A percentile compares a stretch with the other conserved stretches of the same genome.
These are phyloP conservation scores for Oryza meyeriana DNA, from an alignment of 176 grass and related monocot species.

Conservation along the genomic window DNA sequence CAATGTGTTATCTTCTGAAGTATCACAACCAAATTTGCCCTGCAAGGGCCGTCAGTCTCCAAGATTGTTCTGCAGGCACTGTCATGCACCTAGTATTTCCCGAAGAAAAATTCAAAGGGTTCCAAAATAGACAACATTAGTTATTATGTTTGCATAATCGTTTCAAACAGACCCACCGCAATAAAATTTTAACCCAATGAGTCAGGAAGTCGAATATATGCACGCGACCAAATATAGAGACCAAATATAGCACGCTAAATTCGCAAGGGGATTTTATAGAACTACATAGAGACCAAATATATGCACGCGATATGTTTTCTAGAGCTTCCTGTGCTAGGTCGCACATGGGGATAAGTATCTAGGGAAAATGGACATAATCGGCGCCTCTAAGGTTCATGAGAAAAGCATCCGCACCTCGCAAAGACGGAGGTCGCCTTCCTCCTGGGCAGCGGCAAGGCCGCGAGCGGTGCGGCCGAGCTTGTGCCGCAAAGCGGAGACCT, in stretches of 20 bases:
- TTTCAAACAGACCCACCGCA: not conserved
- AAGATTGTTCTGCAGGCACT: not conserved
- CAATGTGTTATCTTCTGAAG: not conserved
- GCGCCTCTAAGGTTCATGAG: too few relatives aligned
- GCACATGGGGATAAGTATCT: too few relatives aligned
- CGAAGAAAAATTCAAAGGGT: not conserved
- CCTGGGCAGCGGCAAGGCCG: slow-evolving; percentile 41
- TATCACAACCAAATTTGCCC: not conserved
- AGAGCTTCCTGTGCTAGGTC: too few relatives aligned
- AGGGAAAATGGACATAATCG: too few relatives aligned
- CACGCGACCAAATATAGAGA: too few relatives aligned
- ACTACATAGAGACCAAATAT: too few relatives aligned
- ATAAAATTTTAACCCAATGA: not conserved
- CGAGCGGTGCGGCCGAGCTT: slow-evolving; percentile 59
- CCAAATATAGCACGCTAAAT: too few relatives aligned
- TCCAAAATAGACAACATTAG: not conserved
- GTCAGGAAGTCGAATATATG: not conserved
- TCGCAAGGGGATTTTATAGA: not conserved
- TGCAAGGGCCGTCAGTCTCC: not conserved
- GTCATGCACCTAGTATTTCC: not conserved
- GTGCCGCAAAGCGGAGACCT: slow-evolving; percentile 69
- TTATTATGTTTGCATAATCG: not conserved
- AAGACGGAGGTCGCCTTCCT: slow-evolving; percentile 71
- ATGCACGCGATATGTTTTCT: too few relatives aligned
- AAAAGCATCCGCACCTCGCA: slow-evolving; percentile 63